Evolutionary conservation across 2,329 filamentous ascomycete species (phyloP), one percentile per base, ranked within the genome.

Genomic region (Fusarium sacchari): DNA sequence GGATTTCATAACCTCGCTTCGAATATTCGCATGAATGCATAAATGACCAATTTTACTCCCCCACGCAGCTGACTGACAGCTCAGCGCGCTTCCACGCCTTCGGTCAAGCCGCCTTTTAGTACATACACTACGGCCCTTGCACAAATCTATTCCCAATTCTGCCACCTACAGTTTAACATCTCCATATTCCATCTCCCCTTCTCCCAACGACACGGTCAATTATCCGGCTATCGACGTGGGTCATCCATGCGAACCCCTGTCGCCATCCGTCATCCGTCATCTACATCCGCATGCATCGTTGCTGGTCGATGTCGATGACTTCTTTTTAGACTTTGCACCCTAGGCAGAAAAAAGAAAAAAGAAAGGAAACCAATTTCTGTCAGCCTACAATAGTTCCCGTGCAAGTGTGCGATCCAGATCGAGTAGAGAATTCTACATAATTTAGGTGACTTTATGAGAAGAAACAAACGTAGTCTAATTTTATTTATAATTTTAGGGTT

Each of bases 11-110:
- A 42, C 37, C 52, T 69, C 62, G 66, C 74, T 66, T 74, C 60
- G 61, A 67, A 64, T 53, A 39, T 53, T 46, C 28, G 76, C 76
- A 78, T 78, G 76, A 78, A 78, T 78, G 77, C 77, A 78, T 78
- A 77, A 78, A 78, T 53, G 60, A 30, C 71, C 75, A 78, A 78
- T 78, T 78, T 78, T 70, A 77, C 61, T 78, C 61, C 69, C 76
- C 75, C 76, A 76, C 76, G 71, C 64, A 68, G 62, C 56, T 66
- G 58, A 71, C 70, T 64, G 58, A 69, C 70, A 72, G 53, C 72
- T 75, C 72, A 73, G 78, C 77, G 77, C 74, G 61, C 69, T 77
- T 78, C 73, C 76, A 76, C 77, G 71, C 76, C 76, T 75, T 79
- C 78, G 78, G 78, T 78, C 71, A 78, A 70, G 69, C 77, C 77